Evolutionary conservation across 108 stramenopile genomes (phyloP).

Genomic region (Stephanodiscus minutulus): DNA sequence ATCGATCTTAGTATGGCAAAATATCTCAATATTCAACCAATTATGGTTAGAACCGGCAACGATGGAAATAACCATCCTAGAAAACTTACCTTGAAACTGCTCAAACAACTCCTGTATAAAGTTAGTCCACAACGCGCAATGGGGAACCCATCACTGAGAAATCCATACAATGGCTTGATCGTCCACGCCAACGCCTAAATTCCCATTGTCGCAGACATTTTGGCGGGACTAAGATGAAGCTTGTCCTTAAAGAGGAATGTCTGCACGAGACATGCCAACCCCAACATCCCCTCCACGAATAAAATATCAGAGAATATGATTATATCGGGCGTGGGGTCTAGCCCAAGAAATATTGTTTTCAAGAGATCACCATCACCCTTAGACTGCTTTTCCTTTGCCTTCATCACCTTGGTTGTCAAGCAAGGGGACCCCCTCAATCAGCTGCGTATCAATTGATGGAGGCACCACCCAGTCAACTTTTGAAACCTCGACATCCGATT

Average conservation of each 20-base stretch:
- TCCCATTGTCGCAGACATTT: constrained; percentile 87
- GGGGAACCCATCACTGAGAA: constrained; percentile 88
- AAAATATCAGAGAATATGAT: constrained; percentile 91
- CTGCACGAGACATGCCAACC: constrained; percentile 90
- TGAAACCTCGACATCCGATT: not conserved
- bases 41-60: too few relatives aligned
- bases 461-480: not conserved
- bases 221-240: constrained; percentile 89
- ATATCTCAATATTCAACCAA: too few relatives aligned
- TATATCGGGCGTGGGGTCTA: constrained; percentile 80
- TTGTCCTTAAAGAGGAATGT: constrained; percentile 95
- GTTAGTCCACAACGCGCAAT: too few relatives aligned
- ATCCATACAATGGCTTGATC: constrained; percentile 93
- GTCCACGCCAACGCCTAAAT: constrained; percentile 91
- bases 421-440: not conserved
- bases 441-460: not conserved
- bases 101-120: too few relatives aligned
- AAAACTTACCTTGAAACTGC: too few relatives aligned
- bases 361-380: constrained; percentile 3
- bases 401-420: not conserved
- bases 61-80: too few relatives aligned
- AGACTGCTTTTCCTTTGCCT: not conserved
- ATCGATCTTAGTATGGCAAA: too few relatives aligned
- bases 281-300: constrained; percentile 95
- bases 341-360: constrained; percentile 60